Evolutionary conservation across 129 eudicot genomes (phyloP).

Genomic region (sunflower (Helianthus annuus)): HanXRQr2.0-SUNRISE NC_035444.2:3088869-3089368

Average conservation of each 20-base stretch:
- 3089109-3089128: conserved; percentile 26
- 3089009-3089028: background rate
- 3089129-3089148: conserved; percentile 9
- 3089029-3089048: conserved; percentile 18
- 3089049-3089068: background rate
- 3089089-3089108: conserved; percentile 8
- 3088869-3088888: background rate
- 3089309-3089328: too few species aligned
- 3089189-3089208: background rate
- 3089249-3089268: too few species aligned
- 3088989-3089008: background rate
- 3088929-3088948: conserved; percentile 16
- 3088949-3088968: conserved; percentile 8
- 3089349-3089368: too few species aligned
- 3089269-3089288: too few species aligned
- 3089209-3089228: too few species aligned
- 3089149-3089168: conserved; percentile 24
- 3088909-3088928: background rate
- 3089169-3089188: background rate
- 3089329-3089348: too few species aligned
- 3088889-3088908: background rate
- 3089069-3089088: conserved; percentile 27
- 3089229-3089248: too few species aligned
- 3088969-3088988: conserved; percentile 14
- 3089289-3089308: too few species aligned